Conservation (phyloP, 768 basidiomycete species). For the Termitomyces sp. region DNA sequence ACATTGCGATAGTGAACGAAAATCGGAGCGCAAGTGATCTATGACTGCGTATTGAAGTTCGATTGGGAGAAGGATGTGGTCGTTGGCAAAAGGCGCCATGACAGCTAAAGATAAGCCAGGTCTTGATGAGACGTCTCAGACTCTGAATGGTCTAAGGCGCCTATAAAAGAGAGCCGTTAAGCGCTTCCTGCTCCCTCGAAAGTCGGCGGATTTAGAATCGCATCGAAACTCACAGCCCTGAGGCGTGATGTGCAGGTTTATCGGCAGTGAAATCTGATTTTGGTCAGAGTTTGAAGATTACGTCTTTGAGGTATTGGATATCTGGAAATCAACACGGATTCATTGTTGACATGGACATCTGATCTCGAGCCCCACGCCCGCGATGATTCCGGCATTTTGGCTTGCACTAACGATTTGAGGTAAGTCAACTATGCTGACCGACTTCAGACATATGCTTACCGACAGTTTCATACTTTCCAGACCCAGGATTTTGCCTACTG, state of each 20-base stretch:
- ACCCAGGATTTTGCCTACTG: background rate
- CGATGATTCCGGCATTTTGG: background rate
- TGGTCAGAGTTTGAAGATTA: background rate
- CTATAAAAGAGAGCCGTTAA: background rate
- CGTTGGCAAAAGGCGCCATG: background rate
- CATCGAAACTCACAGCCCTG: background rate
- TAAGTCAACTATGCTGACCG: too few species aligned
- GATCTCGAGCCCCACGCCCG: background rate
- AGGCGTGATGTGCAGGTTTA: slow-evolving; percentile 1
- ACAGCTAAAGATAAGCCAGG: background rate
- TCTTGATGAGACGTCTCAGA: too few species aligned
- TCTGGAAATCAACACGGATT: background rate
- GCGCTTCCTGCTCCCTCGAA: slow-evolving; percentile 2
- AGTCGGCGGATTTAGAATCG: slow-evolving; percentile 3
- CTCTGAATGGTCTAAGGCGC: background rate
- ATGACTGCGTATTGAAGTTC: slow-evolving; percentile 21
- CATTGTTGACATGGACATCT: background rate
- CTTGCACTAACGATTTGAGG: background rate
- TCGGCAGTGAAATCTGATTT: background rate
- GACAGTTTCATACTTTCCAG: background rate
- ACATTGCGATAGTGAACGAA: slow-evolving; percentile 6
- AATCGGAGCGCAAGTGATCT: slow-evolving; percentile 13
- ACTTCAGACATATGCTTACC: background rate
- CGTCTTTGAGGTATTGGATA: background rate
- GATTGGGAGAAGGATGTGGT: slow-evolving; percentile 10